Percentiles rank a stretch among this genome's conserved stretches.
Conservation (phyloP, 1,139 yeast species). For the Hyphopichia pseudoburtonii region DNA sequence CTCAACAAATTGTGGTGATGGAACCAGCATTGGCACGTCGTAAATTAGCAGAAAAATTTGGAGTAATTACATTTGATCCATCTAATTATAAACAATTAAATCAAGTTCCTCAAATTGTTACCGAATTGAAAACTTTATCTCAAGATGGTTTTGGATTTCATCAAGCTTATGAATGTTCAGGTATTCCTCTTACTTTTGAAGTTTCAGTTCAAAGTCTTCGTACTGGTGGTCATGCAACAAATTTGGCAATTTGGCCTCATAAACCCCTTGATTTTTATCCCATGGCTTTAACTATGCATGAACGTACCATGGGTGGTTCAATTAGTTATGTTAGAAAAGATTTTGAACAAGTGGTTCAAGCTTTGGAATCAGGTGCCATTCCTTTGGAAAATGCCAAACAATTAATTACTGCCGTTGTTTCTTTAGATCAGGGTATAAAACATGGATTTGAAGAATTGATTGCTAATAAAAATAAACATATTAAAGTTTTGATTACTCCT, state of each 20-base stretch:
- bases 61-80: slow-evolving; percentile 48
- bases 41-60: slow-evolving; percentile 49
- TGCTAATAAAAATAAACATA: slow-evolving; percentile 43
- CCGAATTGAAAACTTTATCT: slow-evolving; percentile 36
- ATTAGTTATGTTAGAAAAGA: slow-evolving; percentile 49
- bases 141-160: slow-evolving; percentile 56
- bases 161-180: slow-evolving; percentile 62
- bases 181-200: slow-evolving; percentile 53
- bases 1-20: slow-evolving; percentile 53
- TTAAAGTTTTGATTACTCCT: slow-evolving; percentile 47
- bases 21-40: slow-evolving; percentile 62
- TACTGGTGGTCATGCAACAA: slow-evolving; percentile 63
- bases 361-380: slow-evolving; percentile 41
- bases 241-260: slow-evolving; percentile 56
- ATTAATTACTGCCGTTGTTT: slow-evolving; percentile 44
- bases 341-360: slow-evolving; percentile 47
- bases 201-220: slow-evolving; percentile 52
- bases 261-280: slow-evolving; percentile 41
- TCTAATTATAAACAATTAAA: slow-evolving; percentile 16
- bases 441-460: slow-evolving; percentile 44
- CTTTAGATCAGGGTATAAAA: slow-evolving; percentile 41
- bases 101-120: slow-evolving; percentile 26
- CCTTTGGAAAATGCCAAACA: slow-evolving; percentile 33
- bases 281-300: slow-evolving; percentile 45
- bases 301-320: slow-evolving; percentile 46